phyloP scores from a whole-genome alignment of 345 rosid species.

The Litchi chinensis region DNA sequence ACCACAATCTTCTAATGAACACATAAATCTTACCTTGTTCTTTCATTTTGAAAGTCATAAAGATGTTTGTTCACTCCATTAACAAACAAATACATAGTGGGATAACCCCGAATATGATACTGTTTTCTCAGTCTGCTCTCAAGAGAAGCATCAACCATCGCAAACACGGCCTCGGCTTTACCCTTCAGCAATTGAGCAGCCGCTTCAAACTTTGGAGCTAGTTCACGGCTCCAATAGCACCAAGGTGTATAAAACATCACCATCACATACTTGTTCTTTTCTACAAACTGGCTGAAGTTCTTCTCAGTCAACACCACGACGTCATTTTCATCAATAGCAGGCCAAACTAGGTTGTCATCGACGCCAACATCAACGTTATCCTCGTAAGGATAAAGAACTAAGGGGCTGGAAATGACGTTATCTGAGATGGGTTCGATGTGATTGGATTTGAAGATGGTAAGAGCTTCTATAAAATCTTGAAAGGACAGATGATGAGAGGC shows the following conservation, averaged over 20 bases:
- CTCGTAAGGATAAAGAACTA: neutral
- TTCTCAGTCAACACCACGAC: slow-evolving; percentile 43
- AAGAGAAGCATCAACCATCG: slow-evolving; percentile 42
- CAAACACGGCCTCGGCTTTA: slow-evolving; percentile 50
- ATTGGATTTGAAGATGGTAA: neutral
- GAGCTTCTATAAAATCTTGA: neutral
- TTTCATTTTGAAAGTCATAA: neutral
- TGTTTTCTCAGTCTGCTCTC: slow-evolving; percentile 12
- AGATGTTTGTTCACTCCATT: slow-evolving; percentile 14
- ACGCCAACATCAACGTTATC: neutral
- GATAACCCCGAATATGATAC: slow-evolving; percentile 18
- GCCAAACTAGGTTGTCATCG: neutral
- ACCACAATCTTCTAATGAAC: neutral
- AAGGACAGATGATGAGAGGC: neutral
- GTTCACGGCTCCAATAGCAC: slow-evolving; percentile 46
- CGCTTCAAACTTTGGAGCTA: slow-evolving; percentile 50
- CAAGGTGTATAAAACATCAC: slow-evolving; percentile 50
- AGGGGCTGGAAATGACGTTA: neutral
- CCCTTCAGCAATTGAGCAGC: slow-evolving; percentile 51
- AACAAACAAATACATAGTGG: slow-evolving; percentile 24
- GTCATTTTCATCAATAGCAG: slow-evolving; percentile 36
- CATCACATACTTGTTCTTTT: slow-evolving; percentile 33
- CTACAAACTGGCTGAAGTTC: slow-evolving; percentile 46
- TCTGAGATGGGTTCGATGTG: neutral
- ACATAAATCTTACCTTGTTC: slow-evolving; percentile 29